Evolutionary conservation across 345 rosid genomes (phyloP), one percentile per base, ranked within the genome.

Genomic region (Raphanus raphanistrum): DNA sequence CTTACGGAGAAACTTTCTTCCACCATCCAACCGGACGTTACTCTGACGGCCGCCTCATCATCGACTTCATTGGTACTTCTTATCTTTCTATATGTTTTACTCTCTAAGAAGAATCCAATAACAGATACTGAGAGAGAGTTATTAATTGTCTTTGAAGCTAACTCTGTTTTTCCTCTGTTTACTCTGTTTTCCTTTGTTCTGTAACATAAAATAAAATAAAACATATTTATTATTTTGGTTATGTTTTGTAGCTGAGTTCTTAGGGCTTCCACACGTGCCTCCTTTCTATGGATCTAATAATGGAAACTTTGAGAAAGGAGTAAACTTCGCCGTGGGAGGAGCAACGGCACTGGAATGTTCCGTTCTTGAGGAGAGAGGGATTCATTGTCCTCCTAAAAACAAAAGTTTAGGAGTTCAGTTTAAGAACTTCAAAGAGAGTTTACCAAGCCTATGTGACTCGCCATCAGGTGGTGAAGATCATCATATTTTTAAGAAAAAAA

Each of bases 61-160:
- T 88, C 11, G 89, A 88, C 41, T 88, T 88, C 79, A 75, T 84
- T 2, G 91, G 88, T 85, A 71, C 35, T 79, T 75, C 4, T 17
- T 54, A 27, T 15, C 25, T 50, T 15, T 48, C 26, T 21, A 21
- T 21, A 4, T 60, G 16, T 5, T 11, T 27, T 13, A 10, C 2
- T 64, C 52, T 35, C 5, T 62, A 5, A 17, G 25, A 63, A 73
- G 61, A 43, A 72, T 59, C 75, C 28, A 26, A 81, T n/a, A 48
- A 15, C 62, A 64, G 12, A 4, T 9, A 58, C 11, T 38, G 29
- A 35, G 21, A 21, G 21, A 21, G 21, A 21, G 21, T 21, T 21
- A 21, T 21, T 21, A 21, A 21, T 21, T 21, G 21, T 21, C 21
- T 21, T 21, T 21, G 21, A 21, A 21, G 21, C 21, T 21, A 21